phyloP scores from a whole-genome alignment of 768 basidiomycete genomes.

The Leccinum ochraceum region DNA sequence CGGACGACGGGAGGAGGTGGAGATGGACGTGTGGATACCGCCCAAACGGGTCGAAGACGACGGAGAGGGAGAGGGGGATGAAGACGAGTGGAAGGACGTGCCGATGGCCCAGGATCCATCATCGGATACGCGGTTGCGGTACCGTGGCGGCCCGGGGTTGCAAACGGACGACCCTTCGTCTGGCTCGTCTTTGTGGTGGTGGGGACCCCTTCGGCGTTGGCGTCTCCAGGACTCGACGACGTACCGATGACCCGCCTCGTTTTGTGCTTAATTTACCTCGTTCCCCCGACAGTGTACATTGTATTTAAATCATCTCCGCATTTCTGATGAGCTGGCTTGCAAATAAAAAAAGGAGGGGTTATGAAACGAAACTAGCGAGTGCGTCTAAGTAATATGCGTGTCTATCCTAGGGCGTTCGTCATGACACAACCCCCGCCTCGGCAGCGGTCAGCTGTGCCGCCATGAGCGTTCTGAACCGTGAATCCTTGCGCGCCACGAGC shows the following conservation, averaged over 20 bases:
- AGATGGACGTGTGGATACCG: slow-evolving; percentile 2
- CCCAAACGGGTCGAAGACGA: neutral
- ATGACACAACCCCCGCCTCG: slow-evolving; percentile 16
- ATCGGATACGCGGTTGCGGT: slow-evolving; percentile 12
- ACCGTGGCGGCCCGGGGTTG: slow-evolving; percentile 1
- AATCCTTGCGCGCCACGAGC: slow-evolving; percentile 68
- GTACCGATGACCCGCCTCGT: slow-evolving; percentile 42
- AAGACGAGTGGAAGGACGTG: slow-evolving; percentile 27
- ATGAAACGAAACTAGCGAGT: neutral
- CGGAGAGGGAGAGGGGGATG: slow-evolving; percentile 18
- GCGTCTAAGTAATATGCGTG: slow-evolving; percentile 3
- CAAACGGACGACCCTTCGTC: slow-evolving; percentile 6
- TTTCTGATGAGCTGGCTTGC: neutral
- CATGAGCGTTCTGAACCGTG: slow-evolving; percentile 86
- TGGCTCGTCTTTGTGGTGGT: slow-evolving; percentile 67
- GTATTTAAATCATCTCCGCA: too few relatives aligned
- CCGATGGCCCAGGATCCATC: neutral
- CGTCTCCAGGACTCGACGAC: slow-evolving; percentile 74
- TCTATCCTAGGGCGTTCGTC: slow-evolving; percentile 3
- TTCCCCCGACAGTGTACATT: too few relatives aligned
- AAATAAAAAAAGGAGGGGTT: neutral
- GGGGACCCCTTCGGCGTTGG: slow-evolving; percentile 77
- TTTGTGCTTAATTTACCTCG: neutral
- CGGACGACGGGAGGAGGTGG: slow-evolving; percentile 26
- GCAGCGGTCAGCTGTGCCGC: slow-evolving; percentile 78